Percentiles rank a stretch among this genome's conserved stretches.
phyloP scores from a whole-genome alignment of 129 eudicot species.

The Flaveria linearis region DNA sequence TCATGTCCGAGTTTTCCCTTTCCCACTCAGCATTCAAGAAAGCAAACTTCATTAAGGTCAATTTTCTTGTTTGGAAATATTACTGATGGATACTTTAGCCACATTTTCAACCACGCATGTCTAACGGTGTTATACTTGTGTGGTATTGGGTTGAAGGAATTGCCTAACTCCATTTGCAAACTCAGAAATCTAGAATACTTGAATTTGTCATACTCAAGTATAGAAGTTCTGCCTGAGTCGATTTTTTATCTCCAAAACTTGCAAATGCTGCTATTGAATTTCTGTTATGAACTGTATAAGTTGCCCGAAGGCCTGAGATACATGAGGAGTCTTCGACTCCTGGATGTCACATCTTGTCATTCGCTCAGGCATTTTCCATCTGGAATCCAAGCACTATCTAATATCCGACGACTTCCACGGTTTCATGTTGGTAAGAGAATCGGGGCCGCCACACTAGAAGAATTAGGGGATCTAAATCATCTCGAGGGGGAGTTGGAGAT shows the following conservation, averaged over 20 bases:
- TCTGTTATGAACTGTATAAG: background rate
- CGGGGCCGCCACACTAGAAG: background rate
- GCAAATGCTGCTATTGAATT: constrained; percentile 10
- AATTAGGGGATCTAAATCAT: background rate
- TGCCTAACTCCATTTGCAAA: background rate
- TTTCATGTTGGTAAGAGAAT: background rate
- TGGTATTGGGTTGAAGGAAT: background rate
- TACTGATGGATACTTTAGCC: background rate
- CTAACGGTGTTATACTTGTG: background rate
- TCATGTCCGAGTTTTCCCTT: background rate
- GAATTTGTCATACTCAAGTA: constrained; percentile 21
- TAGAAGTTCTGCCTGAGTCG: constrained; percentile 39
- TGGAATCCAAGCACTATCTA: background rate
- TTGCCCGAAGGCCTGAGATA: constrained; percentile 1
- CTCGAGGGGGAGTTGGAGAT: background rate
- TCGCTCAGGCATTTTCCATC: background rate
- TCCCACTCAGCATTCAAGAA: background rate
- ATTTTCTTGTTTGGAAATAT: background rate
- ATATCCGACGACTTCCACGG: background rate
- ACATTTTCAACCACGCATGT: background rate
- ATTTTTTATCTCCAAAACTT: constrained; percentile 34
- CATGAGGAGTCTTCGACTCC: background rate
- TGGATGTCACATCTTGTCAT: background rate
- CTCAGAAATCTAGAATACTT: constrained; percentile 25
- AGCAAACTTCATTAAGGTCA: background rate